A percentile compares a stretch with the other conserved stretches of the same genome.
Conservation (phyloP, 2,329 filamentous ascomycete species). For the Diatrype stigma region DNA sequence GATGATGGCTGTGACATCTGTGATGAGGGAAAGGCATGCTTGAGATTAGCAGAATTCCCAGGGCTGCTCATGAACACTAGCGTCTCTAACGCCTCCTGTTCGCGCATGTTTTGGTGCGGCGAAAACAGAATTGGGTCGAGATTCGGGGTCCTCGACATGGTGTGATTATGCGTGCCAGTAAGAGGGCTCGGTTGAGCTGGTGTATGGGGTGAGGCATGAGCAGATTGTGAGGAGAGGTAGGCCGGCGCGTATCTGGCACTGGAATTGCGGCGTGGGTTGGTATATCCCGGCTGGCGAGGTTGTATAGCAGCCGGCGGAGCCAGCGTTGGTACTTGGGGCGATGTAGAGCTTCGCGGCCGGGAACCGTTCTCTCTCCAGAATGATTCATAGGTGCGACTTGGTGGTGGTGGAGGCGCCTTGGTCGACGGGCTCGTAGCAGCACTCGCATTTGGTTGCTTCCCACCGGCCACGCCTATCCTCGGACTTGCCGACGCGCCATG, state of each 20-base stretch:
- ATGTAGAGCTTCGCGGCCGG: constrained; percentile 34
- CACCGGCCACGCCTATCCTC: constrained; percentile 35
- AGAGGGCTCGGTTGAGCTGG: constrained; percentile 37
- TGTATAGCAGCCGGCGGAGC: constrained; percentile 54
- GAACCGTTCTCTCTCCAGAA: constrained; percentile 41
- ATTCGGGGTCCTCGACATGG: constrained; percentile 31
- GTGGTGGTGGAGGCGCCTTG: constrained; percentile 19
- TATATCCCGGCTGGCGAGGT: constrained; percentile 37
- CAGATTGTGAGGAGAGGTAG: constrained; percentile 46
- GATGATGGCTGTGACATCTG: constrained; percentile 31
- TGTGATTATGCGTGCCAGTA: constrained; percentile 32
- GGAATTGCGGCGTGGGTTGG: constrained; percentile 46
- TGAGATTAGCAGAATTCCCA: constrained; percentile 63
- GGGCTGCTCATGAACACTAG: constrained; percentile 79
- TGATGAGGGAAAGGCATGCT: constrained; percentile 47
- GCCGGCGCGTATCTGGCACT: constrained; percentile 45
- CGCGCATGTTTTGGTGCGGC: constrained; percentile 64
- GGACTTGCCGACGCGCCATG: constrained; percentile 53
- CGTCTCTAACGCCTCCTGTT: constrained; percentile 78
- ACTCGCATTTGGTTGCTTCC: constrained; percentile 30
- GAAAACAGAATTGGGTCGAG: constrained; percentile 59
- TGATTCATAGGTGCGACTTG: constrained; percentile 36
- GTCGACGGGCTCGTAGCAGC: constrained; percentile 24
- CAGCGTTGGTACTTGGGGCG: constrained; percentile 35
- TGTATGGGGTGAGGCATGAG: constrained; percentile 41